Evolutionary conservation across 1,139 yeast species (phyloP).

Genomic region (Geotrichum fermentans): DNA sequence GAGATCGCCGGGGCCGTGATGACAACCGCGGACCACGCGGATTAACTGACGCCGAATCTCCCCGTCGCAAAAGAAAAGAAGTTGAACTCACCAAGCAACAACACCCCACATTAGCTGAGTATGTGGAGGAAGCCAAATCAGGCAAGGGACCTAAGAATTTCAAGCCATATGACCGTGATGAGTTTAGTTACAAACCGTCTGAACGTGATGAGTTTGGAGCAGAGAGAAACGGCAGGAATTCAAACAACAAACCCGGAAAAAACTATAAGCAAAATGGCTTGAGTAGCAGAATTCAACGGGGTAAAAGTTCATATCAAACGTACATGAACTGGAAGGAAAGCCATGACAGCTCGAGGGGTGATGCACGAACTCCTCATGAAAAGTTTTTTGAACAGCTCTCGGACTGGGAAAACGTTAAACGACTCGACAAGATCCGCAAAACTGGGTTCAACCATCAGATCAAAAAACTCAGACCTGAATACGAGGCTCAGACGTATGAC

Average conservation of each 20-base stretch:
- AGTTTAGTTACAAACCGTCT: too few relatives aligned
- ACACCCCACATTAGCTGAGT: conserved; percentile 6
- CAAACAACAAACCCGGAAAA: too few relatives aligned
- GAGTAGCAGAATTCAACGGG: too few relatives aligned
- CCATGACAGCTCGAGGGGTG: too few relatives aligned
- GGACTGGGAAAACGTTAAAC: not conserved
- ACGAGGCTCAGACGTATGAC: not conserved
- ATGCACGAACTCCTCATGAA: too few relatives aligned
- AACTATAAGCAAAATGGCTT: too few relatives aligned
- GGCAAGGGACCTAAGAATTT: not conserved
- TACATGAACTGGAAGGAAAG: not conserved
- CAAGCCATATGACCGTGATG: too few relatives aligned
- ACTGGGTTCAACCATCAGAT: not conserved
- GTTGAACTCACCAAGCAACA: conserved; percentile 10
- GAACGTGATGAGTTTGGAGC: too few relatives aligned
- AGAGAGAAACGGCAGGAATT: too few relatives aligned
- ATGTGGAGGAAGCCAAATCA: not conserved
- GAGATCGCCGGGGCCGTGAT: not conserved
- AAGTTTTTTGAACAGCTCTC: conserved; percentile 9
- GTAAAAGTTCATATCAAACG: not conserved
- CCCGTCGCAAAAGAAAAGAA: conserved; percentile 5
- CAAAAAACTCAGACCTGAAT: not conserved
- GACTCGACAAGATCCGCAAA: not conserved
- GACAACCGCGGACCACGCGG: too few relatives aligned
- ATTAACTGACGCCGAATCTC: not conserved